Conservation (phyloP, 208 protist species). For the Acanthamoeba quina region DNA sequence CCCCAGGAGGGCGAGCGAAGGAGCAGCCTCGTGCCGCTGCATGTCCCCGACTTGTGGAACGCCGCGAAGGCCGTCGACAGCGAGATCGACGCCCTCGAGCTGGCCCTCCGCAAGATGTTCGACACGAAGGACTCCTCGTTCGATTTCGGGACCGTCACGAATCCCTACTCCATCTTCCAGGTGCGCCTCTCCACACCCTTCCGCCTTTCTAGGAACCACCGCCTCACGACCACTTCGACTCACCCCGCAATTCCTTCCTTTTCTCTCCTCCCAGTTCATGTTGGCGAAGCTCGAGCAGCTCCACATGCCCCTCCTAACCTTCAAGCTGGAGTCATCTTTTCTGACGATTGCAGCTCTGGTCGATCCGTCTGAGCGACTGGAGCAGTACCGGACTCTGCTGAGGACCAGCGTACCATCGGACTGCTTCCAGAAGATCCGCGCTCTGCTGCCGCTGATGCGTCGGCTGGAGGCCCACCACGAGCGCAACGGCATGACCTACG, state of each 20-base stretch:
- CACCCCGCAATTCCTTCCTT: not conserved
- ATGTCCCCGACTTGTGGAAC: not conserved
- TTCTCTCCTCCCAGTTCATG: not conserved
- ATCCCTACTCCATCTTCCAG: conserved; percentile 17
- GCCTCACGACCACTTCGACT: not conserved
- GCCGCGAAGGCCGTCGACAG: not conserved
- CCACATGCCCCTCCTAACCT: not conserved
- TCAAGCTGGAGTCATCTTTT: conserved; percentile 2
- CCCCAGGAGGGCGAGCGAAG: not conserved
- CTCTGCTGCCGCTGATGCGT: not conserved
- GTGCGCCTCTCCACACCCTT: not conserved
- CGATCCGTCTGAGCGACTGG: not conserved
- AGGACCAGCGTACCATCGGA: not conserved
- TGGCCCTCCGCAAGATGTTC: not conserved
- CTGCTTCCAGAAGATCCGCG: not conserved
- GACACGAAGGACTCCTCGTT: not conserved
- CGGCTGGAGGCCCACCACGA: not conserved
- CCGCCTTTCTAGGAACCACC: not conserved
- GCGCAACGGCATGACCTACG: not conserved
- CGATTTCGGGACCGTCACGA: not conserved
- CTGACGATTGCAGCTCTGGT: not conserved
- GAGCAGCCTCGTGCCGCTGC: not conserved
- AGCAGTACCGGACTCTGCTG: not conserved
- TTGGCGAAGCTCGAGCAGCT: not conserved
- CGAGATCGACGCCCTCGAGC: not conserved